phyloP scores from a whole-genome alignment of 192 early-diverging fungal genomes.

The Chytriomyces sp. region DNA sequence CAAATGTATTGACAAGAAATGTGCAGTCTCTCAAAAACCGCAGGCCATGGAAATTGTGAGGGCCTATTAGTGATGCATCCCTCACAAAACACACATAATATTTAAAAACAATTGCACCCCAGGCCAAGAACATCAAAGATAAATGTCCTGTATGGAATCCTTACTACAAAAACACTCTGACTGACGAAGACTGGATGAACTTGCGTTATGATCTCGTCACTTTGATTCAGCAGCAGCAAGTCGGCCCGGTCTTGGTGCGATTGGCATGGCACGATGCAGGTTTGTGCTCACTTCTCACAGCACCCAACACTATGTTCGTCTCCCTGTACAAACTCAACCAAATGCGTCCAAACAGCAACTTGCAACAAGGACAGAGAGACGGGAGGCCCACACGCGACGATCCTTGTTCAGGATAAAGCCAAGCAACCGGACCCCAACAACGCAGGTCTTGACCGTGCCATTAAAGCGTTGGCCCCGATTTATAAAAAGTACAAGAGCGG shows the following conservation, averaged over 20 bases:
- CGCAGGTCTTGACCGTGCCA: conserved; percentile 13
- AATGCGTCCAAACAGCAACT: too few relatives aligned
- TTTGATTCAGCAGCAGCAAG: conserved; percentile 4
- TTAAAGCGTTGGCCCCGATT: conserved; percentile 15
- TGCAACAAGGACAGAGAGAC: not conserved
- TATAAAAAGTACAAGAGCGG: not conserved
- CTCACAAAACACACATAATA: too few relatives aligned
- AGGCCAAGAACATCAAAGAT: too few relatives aligned
- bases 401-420: not conserved
- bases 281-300: too few relatives aligned
- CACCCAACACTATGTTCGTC: too few relatives aligned
- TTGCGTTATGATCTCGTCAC: conserved; percentile 8
- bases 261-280: conserved; percentile 18
- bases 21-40: too few relatives aligned
- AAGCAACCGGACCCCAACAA: conserved; percentile 15
- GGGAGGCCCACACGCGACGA: conserved; percentile 15
- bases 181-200: conserved; percentile 13
- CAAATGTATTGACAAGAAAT: too few relatives aligned
- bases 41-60: too few relatives aligned
- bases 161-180: conserved; percentile 18
- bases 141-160: not conserved
- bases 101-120: too few relatives aligned
- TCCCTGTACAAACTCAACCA: too few relatives aligned
- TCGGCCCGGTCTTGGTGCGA: conserved; percentile 4
- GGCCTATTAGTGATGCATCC: too few relatives aligned